Percentiles rank a stretch among this genome's conserved stretches.
Evolutionary conservation across 768 basidiomycete species (phyloP).

Genomic region (Leccinellum albellum): DNA sequence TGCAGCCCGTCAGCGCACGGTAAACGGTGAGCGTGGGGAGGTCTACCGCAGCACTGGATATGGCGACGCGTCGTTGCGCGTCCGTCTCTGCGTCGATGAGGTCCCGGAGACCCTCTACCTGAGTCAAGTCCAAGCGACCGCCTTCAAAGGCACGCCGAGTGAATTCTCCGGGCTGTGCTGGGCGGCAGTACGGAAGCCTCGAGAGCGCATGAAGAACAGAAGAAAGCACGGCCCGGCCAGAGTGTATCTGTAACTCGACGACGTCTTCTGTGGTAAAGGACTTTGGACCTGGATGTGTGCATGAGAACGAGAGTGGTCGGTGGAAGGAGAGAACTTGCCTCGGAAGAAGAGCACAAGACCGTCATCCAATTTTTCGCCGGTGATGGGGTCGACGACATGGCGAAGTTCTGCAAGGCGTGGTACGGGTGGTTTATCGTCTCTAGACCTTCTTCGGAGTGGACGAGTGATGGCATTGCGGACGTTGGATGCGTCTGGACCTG

Average conservation of each 20-base stretch:
- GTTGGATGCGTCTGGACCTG: conserved; percentile 64
- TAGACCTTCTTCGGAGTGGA: conserved; percentile 13
- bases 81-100: conserved; percentile 89
- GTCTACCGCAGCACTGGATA: conserved; percentile 65
- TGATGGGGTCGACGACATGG: conserved; percentile 59
- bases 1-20: conserved; percentile 26
- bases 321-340: conserved; percentile 40
- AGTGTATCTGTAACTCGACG: conserved; percentile 84
- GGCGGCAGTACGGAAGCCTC: conserved; percentile 59
- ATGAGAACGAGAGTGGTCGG: background rate
- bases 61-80: conserved; percentile 68
- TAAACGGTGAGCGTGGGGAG: background rate
- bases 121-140: conserved; percentile 80
- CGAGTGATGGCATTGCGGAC: conserved; percentile 65
- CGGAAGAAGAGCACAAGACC: conserved; percentile 80
- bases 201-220: conserved; percentile 66
- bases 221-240: conserved; percentile 74
- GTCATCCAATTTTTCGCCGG: conserved; percentile 65
- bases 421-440: conserved; percentile 36
- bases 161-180: conserved; percentile 86
- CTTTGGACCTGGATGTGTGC: conserved; percentile 51
- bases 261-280: conserved; percentile 85
- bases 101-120: conserved; percentile 86
- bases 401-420: conserved; percentile 74
- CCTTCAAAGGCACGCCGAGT: conserved; percentile 78